phyloP scores from a whole-genome alignment of 2,329 filamentous ascomycete genomes.

The Cordyceps militaris region DNA sequence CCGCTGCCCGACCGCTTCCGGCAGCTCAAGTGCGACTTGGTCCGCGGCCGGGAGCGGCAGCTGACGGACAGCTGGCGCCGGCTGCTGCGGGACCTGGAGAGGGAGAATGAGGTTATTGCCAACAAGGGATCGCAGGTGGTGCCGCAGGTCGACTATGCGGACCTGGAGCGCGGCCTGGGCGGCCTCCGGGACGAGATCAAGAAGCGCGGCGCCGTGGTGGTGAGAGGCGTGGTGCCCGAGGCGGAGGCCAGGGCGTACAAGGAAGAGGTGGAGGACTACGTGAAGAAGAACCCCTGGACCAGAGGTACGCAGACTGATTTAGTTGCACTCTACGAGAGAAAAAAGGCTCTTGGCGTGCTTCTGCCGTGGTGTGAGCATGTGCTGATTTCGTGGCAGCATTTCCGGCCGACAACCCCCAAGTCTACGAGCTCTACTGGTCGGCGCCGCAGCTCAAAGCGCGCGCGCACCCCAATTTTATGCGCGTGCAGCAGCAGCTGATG shows the following conservation, averaged over 20 bases:
- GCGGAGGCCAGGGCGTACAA: constrained; percentile 59
- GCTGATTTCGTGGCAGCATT: constrained; percentile 41
- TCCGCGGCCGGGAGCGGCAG: constrained; percentile 40
- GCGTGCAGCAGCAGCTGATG: constrained; percentile 56
- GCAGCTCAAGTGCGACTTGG: constrained; percentile 46
- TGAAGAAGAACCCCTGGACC: constrained; percentile 54
- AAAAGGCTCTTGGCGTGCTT: not conserved
- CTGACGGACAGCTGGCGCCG: constrained; percentile 43
- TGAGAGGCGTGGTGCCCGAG: constrained; percentile 59
- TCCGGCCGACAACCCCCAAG: constrained; percentile 58
- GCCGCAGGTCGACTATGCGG: constrained; percentile 43
- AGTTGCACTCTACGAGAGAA: no score
- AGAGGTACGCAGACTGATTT: constrained; percentile 33
- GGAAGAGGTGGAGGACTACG: constrained; percentile 56
- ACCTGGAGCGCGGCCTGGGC: constrained; percentile 34
- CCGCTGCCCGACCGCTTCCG: constrained; percentile 50
- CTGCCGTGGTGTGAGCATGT: no score
- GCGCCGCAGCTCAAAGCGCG: constrained; percentile 60
- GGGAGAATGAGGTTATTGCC: constrained; percentile 42
- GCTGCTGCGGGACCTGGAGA: constrained; percentile 36
- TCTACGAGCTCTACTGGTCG: constrained; percentile 73
- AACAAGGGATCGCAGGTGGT: constrained; percentile 40
- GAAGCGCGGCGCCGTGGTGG: constrained; percentile 56
- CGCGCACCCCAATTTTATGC: constrained; percentile 57
- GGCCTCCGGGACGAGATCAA: constrained; percentile 42